Base-by-base conservation (phyloP, 441 rosid species). In the Isatis lusitanica region DNA sequence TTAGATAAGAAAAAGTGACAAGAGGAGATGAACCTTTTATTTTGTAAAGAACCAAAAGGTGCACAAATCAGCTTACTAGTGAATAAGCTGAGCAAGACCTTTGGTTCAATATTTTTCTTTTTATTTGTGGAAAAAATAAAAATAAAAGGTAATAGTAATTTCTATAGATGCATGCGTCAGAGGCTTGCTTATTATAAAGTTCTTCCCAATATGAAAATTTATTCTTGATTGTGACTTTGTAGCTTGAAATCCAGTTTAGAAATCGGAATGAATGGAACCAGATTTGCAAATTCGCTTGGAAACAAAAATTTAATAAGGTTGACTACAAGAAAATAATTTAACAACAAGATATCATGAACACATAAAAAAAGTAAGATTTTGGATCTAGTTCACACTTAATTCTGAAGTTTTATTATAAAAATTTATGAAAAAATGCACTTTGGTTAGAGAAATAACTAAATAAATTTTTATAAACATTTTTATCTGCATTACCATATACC, bases 1-100 rank as follows among this genome's bases (percentile, higher is more conserved):
- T 66, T 88, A 75, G 60, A 53, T 36, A 8, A 13, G 57, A 60
- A 62, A 50, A 47, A 38, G 35, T 26, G 13, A 38, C 4, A 5
- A 46, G 42, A 28, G 35, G 30, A 51, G 11, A 74, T 66, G 55
- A 67, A 40, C 63, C 67, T 58, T 40, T 40, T 60, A 21, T 42
- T 31, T 21, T 68, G 56, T 60, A 21, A 42, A 74, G 63, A 67
- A 60, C 15, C 39, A 31, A 67, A 67, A 39, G 38, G 56, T 59
- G 36, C 64, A 65, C 66, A 66, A 12, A 57, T 26, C 61, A 11
- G 66, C 67, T 73, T 65, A 13, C 12, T 21, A 10, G 64, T 61
- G n/a, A 38, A 11, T 50, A 62, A 61, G 43, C 50, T 48, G 43
- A 57, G 28, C 15, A 15, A 38, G 15, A 51, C 44, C 53, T 59